A percentile compares a stretch with the other conserved stretches of the same genome.
These are phyloP conservation scores for Epichloe typhina DNA, from an alignment of 2,329 filamentous ascomycete species.

Conservation along the genomic window DNA sequence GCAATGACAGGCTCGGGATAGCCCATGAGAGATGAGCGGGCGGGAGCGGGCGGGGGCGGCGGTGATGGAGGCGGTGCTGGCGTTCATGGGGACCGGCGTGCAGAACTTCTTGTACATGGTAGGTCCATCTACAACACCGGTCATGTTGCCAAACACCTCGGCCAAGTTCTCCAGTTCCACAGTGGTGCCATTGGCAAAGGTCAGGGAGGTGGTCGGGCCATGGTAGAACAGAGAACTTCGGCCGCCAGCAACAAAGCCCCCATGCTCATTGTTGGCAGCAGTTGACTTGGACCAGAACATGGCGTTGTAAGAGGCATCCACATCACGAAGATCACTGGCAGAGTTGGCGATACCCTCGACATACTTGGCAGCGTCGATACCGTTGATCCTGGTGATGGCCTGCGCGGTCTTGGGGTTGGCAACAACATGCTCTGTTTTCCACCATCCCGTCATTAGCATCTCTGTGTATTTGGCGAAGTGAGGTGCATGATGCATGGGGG, in stretches of 20 bases:
- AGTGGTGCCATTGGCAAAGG: constrained; percentile 23
- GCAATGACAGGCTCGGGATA: constrained; percentile 20
- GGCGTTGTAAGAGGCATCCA: constrained; percentile 23
- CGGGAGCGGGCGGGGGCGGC: not conserved
- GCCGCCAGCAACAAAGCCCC: constrained; percentile 18
- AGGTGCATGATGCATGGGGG: too few species aligned
- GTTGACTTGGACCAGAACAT: constrained; percentile 20
- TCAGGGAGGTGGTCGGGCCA: constrained; percentile 21
- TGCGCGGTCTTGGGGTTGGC: constrained; percentile 11
- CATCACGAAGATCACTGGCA: constrained; percentile 13
- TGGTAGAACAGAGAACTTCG: constrained; percentile 15
- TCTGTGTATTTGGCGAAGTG: not conserved
- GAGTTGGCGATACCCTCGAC: constrained; percentile 10
- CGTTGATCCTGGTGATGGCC: constrained; percentile 16
- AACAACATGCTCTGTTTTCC: constrained; percentile 8
- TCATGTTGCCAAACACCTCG: constrained; percentile 15
- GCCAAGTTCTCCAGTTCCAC: constrained; percentile 19
- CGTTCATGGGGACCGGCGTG: constrained; percentile 6
- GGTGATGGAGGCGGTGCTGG: not conserved
- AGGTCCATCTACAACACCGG: constrained; percentile 17
- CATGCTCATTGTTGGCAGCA: constrained; percentile 11
- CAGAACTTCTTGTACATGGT: constrained; percentile 23
- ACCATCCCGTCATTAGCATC: not conserved
- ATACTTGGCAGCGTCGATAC: constrained; percentile 11
- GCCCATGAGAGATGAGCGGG: constrained; percentile 3